Base-by-base conservation (phyloP, 257 asterid species). In the Ehretia macrophylla region DNA sequence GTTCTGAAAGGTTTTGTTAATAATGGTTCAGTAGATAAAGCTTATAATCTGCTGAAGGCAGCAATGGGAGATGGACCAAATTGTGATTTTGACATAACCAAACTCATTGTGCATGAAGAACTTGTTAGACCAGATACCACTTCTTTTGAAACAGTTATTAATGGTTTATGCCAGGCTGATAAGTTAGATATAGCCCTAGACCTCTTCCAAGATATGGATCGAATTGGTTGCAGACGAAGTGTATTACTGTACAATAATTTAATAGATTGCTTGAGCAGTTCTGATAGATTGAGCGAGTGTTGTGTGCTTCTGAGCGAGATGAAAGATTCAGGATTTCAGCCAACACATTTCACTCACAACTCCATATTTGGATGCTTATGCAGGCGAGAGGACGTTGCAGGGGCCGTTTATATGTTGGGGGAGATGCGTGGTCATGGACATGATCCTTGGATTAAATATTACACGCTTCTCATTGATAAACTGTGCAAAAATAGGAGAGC, bases 401-500 rank as follows among this genome's bases (percentile, higher is more conserved):
- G 81, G 40, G 90, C 90, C 63, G 82, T 88, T 68, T 68, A 68
- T 64, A 60, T 91, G 55, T 60, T 88, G 60, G 79, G 64, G 77
- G 87, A 81, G 73, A 88, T 91, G 92, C 92, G 95, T 55, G 63
- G 45, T 38, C 45, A 68, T 55, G 95, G 98, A 72, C 81, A 82
- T 56, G 82, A 70, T 62, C 98, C 98, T 20, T 91, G 98, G 98
- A 91, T 91, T 71, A 91, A 88, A 73, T 49, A 88, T 69, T 82
- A 83, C 50, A 84, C 95, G 0, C 62, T 82, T 50, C 98, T 91
- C 55, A 76, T 81, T 40, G 71, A 75, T 74, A 84, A 77, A 63
- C 75, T 91, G 17, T 91, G 95, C 59, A 75, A 75, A 61, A 59
- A 68, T 17, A 86, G 92, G 58, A 83, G 72, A 81, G 83, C 67